Evolutionary conservation across 345 rosid species (phyloP), one percentile per base, ranked within the genome.

Genomic region (Linum trigynum): DNA sequence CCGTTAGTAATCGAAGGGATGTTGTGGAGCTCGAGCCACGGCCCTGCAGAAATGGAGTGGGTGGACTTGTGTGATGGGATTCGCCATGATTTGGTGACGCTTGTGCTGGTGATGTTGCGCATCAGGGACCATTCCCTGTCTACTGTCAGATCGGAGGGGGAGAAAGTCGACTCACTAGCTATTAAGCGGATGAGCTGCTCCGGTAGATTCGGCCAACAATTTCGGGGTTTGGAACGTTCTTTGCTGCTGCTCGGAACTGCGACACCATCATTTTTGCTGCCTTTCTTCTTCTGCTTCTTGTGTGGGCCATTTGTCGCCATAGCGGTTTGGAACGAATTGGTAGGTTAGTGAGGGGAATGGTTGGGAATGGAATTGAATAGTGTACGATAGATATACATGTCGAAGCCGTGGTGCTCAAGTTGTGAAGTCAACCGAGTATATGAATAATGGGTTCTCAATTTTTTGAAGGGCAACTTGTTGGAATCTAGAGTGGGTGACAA

Each of bases 201-300:
- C 0, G 77, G 77, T 66, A 77, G 74, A 63, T 69, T 64, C 8
- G 77, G 74, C 74, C 80, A 77, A 3, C 40, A 51, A 1, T 45
- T 45, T 45, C 7, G 2, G 12, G 7, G 7, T 5, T 9, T 7
- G 7, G 2, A 7, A 14, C 7, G 12, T 45, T 45, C 2, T 2
- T 45, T 45, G 51, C 51, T 45, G 10, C 51, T 45, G 51, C 51
- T 7, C 12, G 51, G 51, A 9, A 7, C 10, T 45, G 7, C 2
- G 7, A 8, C 51, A 1, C 51, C 12, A 5, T 45, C 51, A 14
- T 45, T 45, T 23, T 23, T 23, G 12, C 12, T 2, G 12, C 51
- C 8, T 45, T 45, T 45, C 11, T 45, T 45, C 51, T 45, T 45
- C 32, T 23, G 32, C 11, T 45, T 45, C 51, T 45, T 45, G 12